These are phyloP conservation scores for Elymus sibiricus DNA, from an alignment of 176 grass and related monocot genomes.

Conservation along the genomic window DNA sequence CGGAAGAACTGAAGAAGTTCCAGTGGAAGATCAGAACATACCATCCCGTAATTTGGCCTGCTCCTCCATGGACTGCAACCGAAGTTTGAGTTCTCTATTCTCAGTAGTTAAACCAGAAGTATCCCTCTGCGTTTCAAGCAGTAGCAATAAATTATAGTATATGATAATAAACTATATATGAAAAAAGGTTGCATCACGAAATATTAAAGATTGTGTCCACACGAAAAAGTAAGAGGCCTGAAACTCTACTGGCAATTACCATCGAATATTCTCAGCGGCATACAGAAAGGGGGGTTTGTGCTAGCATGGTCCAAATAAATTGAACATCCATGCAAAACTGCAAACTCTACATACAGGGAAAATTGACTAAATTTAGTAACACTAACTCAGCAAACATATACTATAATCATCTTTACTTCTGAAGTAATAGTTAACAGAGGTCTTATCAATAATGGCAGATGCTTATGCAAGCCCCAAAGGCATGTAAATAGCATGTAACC, in stretches of 20 bases:
- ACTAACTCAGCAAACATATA: background rate
- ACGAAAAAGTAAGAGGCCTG: background rate
- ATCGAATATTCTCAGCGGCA: slow-evolving; percentile 17
- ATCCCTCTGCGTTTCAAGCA: slow-evolving; percentile 69
- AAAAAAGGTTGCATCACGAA: background rate
- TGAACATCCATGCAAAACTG: background rate
- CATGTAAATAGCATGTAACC: background rate
- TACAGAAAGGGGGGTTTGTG: background rate
- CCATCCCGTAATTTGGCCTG: slow-evolving; percentile 95
- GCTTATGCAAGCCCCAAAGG: background rate
- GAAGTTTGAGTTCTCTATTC: slow-evolving; percentile 95
- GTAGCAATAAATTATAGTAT: slow-evolving; percentile 21
- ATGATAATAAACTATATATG: background rate
- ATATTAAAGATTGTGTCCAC: background rate
- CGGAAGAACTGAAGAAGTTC: background rate
- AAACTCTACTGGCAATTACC: background rate
- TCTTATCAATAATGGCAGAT: background rate
- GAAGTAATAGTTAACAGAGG: background rate
- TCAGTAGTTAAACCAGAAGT: slow-evolving; percentile 84
- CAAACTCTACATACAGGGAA: background rate
- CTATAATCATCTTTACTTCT: background rate
- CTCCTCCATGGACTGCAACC: slow-evolving; percentile 92
- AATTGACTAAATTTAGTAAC: background rate
- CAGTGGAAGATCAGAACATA: slow-evolving; percentile 36
- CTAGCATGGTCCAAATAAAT: slow-evolving; percentile 4